Evolutionary conservation across 176 grass and related monocot species (phyloP), one percentile per base, ranked within the genome.

Genomic region (Hyparrhenia diplandra): DNA sequence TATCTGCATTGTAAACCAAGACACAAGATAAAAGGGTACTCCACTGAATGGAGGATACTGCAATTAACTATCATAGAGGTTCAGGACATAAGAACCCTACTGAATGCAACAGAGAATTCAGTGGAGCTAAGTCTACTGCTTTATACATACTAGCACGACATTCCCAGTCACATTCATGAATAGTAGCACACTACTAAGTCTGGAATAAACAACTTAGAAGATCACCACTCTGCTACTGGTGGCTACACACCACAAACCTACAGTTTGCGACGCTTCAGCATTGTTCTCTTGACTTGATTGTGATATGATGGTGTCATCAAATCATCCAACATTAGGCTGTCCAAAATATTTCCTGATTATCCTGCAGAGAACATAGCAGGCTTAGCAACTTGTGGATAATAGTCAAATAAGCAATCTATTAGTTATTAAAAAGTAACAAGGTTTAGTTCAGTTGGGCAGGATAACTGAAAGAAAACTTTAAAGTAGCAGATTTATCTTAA

Each of bases 171-270:
- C 21, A 42, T 45, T 58, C 34, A 66, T 73, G 24, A 24, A 13
- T 25, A 61, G 9, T 76, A 13, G 27, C 13, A 13, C 27, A 25
- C 23, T 67, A 67, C 36, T 34, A 27, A 58, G 69, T 25, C 32
- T 40, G 43, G 81, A 57, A 52, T 29, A 32, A 64, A 61, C 37
- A 17, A 36, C 47, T 23, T 64, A 5, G 43, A 23, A 47, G 30
- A 82, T 43, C 58, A 76, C 24, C 8, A 70, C 79, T 8, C 25
- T 16, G 13, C 7, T 64, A 23, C 16, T 69, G 37, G 1, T 62
- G 42, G 40, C 70, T 71, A 70, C 60, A 70, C 60, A 82, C 64
- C 51, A 82, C 71, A 69, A 60, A 76, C 16, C 79, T 76, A 61
- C 77, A 68, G 37, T 78, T 73, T 73, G 60, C 34, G 30, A 35